Evolutionary conservation across 768 basidiomycete species (phyloP), one percentile per base, ranked within the genome.

Genomic region (Phylloporus sp.): DNA sequence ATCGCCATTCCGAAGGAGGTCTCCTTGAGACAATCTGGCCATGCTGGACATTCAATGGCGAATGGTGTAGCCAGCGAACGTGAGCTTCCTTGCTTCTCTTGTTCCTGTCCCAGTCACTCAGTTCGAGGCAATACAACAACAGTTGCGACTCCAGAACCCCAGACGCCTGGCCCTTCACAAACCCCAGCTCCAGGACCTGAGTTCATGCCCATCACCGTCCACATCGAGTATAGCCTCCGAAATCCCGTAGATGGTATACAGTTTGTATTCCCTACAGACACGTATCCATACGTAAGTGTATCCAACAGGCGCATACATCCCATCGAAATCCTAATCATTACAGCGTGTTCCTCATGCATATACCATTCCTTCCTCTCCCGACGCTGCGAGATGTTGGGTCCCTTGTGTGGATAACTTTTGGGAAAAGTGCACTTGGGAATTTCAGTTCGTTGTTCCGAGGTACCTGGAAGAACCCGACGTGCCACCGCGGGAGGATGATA

Each of bases 401-500:
- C 97, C 97, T 13, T 99, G 97, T 62, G 70, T 97, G 18, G 97
- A 99, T 68, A 90, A 83, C 60, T 70, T 93, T 20, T 95, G 93
- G 91, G 95, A 97, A 70, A 86, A 91, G 61, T 97, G 91, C 60
- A 95, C 95, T 7, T 99, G 97, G 97, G 97, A 99, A 63, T 88
- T 98, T 51, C 92, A 97, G 69, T 91, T 97, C 67, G 83, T 97
- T 45, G 95, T 97, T 29, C 94, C 95, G 45, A 78, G 86, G 57
- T 86, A 83, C 62, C 72, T 91, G 13, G 86, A 91, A 65, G 88
- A 88, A 55, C 55, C 56, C 9, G 69, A 69, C 39, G 51, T 57
- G 46, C 45, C 32, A 8, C 63, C 53, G 15, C 75, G 72, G 11
- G 77, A 79, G 55, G 69, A 64, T 49, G 63, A 61, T 44, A 73